A percentile compares a stretch with the other conserved stretches of the same genome.
These are phyloP conservation scores for Rosa hybrid DNA, from an alignment of 331 rosid genomes.

Conservation along the genomic window DNA sequence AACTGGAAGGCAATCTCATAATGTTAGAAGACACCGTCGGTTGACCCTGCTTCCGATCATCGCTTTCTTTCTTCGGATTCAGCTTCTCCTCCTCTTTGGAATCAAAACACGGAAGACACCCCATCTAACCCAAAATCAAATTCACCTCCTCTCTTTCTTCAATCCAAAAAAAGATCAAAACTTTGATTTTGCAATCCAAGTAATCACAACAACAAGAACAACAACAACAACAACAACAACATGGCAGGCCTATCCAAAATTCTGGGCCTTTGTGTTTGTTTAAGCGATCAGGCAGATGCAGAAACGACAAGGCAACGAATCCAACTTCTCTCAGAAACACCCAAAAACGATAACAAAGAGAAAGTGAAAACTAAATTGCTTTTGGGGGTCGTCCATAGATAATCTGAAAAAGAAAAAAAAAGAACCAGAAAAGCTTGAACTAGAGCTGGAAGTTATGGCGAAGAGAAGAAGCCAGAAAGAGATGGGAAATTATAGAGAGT, in stretches of 20 bases:
- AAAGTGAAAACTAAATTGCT: slow-evolving; percentile 4
- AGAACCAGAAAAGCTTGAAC: not conserved
- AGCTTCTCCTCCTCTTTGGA: slow-evolving; percentile 83
- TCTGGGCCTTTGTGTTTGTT: slow-evolving; percentile 15
- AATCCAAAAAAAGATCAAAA: slow-evolving; percentile 13
- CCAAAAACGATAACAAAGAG: slow-evolving; percentile 32
- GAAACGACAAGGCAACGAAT: slow-evolving; percentile 38
- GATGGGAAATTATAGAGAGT: too few species aligned
- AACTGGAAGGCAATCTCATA: slow-evolving; percentile 77
- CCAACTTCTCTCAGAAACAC: slow-evolving; percentile 25
- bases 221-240: not conserved
- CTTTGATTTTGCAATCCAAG: slow-evolving; percentile 34
- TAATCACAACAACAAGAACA: not conserved
- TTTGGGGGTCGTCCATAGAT: not conserved
- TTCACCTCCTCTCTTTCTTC: not conserved
- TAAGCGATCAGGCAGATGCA: slow-evolving; percentile 23
- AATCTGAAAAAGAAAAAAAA: slow-evolving; percentile 8
- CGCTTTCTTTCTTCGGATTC: slow-evolving; percentile 58
- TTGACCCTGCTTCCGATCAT: slow-evolving; percentile 53
- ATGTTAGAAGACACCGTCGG: slow-evolving; percentile 49
- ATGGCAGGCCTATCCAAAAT: slow-evolving; percentile 26
- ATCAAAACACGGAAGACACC: slow-evolving; percentile 93
- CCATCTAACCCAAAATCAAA: slow-evolving; percentile 51
- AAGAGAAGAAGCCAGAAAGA: too few species aligned
- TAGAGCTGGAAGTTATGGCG: too few species aligned